Evolutionary conservation across 2,329 filamentous ascomycete species (phyloP), one percentile per base, ranked within the genome.

Genomic region (Penicillium olsonii): DNA sequence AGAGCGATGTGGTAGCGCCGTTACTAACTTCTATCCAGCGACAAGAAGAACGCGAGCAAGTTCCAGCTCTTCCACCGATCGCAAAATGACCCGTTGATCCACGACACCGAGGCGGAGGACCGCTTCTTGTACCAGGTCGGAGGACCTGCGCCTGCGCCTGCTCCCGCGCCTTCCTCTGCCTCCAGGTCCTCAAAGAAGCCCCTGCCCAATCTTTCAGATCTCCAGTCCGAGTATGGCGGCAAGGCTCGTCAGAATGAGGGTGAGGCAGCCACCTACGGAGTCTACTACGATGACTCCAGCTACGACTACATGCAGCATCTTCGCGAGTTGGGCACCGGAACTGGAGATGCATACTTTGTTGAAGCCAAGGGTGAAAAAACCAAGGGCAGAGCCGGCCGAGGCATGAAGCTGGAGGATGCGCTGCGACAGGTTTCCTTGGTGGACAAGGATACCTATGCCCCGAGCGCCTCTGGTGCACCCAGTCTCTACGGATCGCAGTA

Each of bases 231-330:
- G 67, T 85, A 96, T 42, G 88, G 88, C 1, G 77, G 81, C 27
- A 77, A 78, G 35, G 75, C 74, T 57, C 85, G 92, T 60, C 82
- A 84, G 48, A 97, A 99, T 70, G 94, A 99, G 73, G 95, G 95
- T 62, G 92, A 99, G 75, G 94, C 95, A 8, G 94, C 95, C 59
- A 89, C 88, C 69, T 84, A 96, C 72, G 94, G 94, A 56, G 84
- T 99, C 57, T 99, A 88, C 78, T 99, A 82, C 71, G 95, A 99
- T 72, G 94, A 99, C 73, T 87, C 89, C 57, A 83, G 90, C 66
- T 99, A 99, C 74, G 94, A 99, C 73, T 99, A 99, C 75, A 99
- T 99, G 94, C 94, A 99, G 72, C 94, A 99, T 73, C 78, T 99
- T 80, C 87, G 91, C 47, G 94, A 97, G 62, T 76, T 99, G n/a